Base-by-base conservation (phyloP, 1,284 basidiomycete genomes). In the Moniliella sp. region DNA sequence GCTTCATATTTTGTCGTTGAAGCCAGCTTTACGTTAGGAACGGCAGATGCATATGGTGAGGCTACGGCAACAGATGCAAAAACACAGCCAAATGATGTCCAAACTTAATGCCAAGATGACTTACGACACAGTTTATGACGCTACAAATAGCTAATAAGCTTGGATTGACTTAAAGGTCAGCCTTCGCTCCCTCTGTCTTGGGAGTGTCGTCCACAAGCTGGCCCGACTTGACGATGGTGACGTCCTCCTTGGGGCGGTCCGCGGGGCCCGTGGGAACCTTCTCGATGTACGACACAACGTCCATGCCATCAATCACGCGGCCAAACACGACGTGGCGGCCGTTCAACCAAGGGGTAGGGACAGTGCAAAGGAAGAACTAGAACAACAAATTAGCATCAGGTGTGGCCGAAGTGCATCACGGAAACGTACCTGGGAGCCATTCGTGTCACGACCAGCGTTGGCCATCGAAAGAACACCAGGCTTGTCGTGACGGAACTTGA, bases 341-440 rank as follows among this genome's bases (percentile, higher is more conserved):
- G 35, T 75, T 70, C 28, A 79, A 61, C 75, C 81, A 82, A 25
- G 74, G 69, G 40, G 74, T 76, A 3, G 72, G 66, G 31, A 74
- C 72, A 7, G 82, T 67, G 4, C 78, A 79, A 44, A 83, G 67
- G 56, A 83, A 82, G 56, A 79, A 82, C 45, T 82, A n/a, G n/a
- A 76, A n/a, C n/a, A n/a, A n/a, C n/a, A n/a, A n/a, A n/a, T n/a
- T n/a, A n/a, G n/a, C n/a, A n/a, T n/a, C n/a, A n/a, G n/a, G n/a
- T n/a, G n/a, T n/a, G n/a, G n/a, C n/a, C n/a, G n/a, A n/a, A n/a
- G n/a, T n/a, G n/a, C n/a, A n/a, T n/a, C n/a, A n/a, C n/a, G n/a
- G n/a, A n/a, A 13, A 21, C 13, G 30, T 19, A 27, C 32, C 32
- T 27, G 49, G 19, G 48, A 50, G 21, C 49, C 49, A 41, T 52